These are phyloP conservation scores for Fusarium sublunatum DNA, from an alignment of 2,329 filamentous ascomycete species.

Conservation along the genomic window DNA sequence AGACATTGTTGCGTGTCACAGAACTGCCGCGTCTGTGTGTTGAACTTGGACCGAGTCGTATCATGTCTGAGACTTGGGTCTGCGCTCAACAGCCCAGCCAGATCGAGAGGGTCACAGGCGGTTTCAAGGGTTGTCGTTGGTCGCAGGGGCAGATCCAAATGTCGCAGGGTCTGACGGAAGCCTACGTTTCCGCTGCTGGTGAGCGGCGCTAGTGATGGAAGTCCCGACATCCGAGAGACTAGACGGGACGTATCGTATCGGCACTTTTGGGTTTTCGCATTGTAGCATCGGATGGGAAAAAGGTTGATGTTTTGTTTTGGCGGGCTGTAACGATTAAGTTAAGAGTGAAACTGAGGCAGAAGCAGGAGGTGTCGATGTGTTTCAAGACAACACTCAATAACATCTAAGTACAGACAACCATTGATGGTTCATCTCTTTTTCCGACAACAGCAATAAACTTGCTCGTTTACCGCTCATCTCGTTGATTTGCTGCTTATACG, in stretches of 20 bases:
- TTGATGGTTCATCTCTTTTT: too few species aligned
- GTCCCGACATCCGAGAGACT: slow-evolving; percentile 40
- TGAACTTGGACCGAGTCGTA: slow-evolving; percentile 15
- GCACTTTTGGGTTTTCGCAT: too few species aligned
- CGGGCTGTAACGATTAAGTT: too few species aligned
- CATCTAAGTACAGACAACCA: too few species aligned
- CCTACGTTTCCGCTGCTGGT: slow-evolving; percentile 38
- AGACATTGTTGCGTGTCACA: slow-evolving; percentile 11
- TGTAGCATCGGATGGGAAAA: too few species aligned
- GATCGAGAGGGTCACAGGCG: slow-evolving; percentile 15
- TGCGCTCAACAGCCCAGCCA: slow-evolving; percentile 10
- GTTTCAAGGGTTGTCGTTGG: slow-evolving; percentile 32
- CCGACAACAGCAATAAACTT: too few species aligned
- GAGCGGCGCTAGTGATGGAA: slow-evolving; percentile 43
- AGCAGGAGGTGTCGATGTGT: too few species aligned
- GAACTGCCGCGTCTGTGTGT: slow-evolving; percentile 21
- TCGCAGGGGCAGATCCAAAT: slow-evolving; percentile 20
- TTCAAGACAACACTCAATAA: too few species aligned
- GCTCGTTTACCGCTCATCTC: too few species aligned
- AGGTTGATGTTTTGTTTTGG: background rate
- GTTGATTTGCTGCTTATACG: background rate
- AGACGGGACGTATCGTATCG: slow-evolving; percentile 10
- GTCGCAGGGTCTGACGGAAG: slow-evolving; percentile 38
- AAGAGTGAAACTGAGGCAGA: too few species aligned
- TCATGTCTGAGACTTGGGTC: slow-evolving; percentile 10